Percentiles rank a stretch among this genome's conserved stretches.
These are phyloP conservation scores for Pyricularia pennisetigena DNA, from an alignment of 2,329 filamentous ascomycete species.

Conservation along the genomic window DNA sequence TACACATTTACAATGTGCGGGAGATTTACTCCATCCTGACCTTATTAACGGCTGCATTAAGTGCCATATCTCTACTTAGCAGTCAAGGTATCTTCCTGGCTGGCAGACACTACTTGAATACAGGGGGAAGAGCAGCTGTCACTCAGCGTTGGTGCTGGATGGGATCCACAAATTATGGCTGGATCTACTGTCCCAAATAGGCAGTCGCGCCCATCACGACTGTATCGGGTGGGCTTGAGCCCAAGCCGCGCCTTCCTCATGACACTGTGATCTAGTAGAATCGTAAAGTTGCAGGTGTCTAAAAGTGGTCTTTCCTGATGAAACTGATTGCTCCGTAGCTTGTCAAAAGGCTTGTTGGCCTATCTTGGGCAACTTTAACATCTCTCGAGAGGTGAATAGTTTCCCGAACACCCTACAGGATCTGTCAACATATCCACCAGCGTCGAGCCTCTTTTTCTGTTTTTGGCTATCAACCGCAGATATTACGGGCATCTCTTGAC, in stretches of 20 bases:
- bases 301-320: neutral
- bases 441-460: constrained; percentile 1
- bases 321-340: neutral
- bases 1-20: neutral
- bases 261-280: neutral
- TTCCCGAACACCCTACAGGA: neutral
- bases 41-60: neutral
- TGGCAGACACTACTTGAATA: neutral
- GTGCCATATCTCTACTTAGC: neutral
- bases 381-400: neutral
- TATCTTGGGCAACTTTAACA: neutral
- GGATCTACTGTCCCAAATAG: neutral
- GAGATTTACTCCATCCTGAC: neutral
- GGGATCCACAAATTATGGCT: neutral
- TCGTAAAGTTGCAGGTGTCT: neutral
- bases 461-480: constrained; percentile 1
- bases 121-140: neutral
- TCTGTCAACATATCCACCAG: neutral
- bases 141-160: neutral
- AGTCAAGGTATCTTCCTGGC: neutral
- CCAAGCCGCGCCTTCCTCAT: neutral
- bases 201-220: neutral
- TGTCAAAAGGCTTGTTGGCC: neutral
- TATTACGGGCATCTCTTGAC: constrained; percentile 1
- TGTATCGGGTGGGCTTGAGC: neutral